A percentile compares a stretch with the other conserved stretches of the same genome.
Evolutionary conservation across 345 rosid species (phyloP).

Genomic region (Gossypium sturtianum): DNA sequence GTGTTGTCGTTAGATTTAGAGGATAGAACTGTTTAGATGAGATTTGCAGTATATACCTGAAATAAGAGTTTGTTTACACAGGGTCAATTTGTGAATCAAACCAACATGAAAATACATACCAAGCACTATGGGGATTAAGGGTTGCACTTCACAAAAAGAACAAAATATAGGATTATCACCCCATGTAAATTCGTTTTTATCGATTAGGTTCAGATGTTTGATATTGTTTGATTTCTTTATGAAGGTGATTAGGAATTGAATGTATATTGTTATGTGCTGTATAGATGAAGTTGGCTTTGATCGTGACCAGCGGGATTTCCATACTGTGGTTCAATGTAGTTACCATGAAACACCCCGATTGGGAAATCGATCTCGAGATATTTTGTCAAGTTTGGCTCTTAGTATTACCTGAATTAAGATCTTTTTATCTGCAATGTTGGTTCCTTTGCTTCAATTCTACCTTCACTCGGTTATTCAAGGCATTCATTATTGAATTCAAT

Average conservation of each 20-base stretch:
- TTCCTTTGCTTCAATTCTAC: no score
- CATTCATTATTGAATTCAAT: no score
- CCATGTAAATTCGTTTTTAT: constrained; percentile 27
- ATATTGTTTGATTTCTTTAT: constrained; percentile 36
- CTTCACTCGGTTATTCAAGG: no score
- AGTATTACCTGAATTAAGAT: no score
- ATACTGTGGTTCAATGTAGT: neutral
- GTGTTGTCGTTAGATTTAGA: constrained; percentile 62
- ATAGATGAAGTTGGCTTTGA: constrained; percentile 1
- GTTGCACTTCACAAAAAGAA: constrained; percentile 11
- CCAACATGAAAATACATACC: constrained; percentile 18
- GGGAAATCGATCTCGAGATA: neutral
- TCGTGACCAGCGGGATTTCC: neutral
- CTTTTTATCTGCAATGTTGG: no score
- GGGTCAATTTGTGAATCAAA: constrained; percentile 23
- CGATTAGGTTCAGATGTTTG: constrained; percentile 31
- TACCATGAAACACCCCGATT: neutral
- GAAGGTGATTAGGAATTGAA: constrained; percentile 18
- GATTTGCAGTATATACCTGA: constrained; percentile 23
- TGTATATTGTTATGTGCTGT: constrained; percentile 18
- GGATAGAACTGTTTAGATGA: constrained; percentile 24
- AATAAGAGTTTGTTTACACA: constrained; percentile 24
- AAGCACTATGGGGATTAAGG: constrained; percentile 5
- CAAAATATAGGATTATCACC: neutral
- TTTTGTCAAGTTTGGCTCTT: no score